Base-by-base conservation (phyloP, 139 green algal genomes). In the Chlorokybus atmophyticus region DNA sequence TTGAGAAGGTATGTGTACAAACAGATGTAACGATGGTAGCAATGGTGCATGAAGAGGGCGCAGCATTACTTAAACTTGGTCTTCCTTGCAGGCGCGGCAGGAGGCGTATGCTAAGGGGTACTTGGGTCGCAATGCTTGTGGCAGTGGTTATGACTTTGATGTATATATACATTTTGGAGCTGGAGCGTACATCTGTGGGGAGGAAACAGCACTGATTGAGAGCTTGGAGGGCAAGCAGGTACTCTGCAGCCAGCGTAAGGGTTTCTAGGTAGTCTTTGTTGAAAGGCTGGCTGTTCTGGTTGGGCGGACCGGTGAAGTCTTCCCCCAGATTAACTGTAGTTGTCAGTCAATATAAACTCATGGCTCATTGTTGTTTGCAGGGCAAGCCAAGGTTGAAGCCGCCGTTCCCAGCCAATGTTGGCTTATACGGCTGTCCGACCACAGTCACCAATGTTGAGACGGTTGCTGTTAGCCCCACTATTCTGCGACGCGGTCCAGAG, bases 371-470 rank as follows among this genome's bases (percentile, higher is more conserved):
- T n/a, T n/a, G n/a, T n/a, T n/a, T n/a, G n/a, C n/a, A n/a, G 79
- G 86, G 90, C 67, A 95, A 95, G 78, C 90, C 90, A 3, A 77
- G 90, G 0, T 76, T 97, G 8, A 97, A 98, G 84, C 90, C 90
- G 4, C 90, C 90, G 1, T 98, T 95, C 71, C 90, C 90, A 5
- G 90, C 90, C 48, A 85, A 83, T 60, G 85, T 95, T 4, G 90
- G 90, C 32, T 76, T 98, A 32, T 98, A 95, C 59, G 90, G 90
- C 50, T 97, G 90, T 83, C 89, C 89, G 27, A 86, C 87, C 48
- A 97, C 90, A 3, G 87, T 95, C 19, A 96, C 88, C 38, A 96
- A 96, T 66, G 88, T 96, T 29, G 88, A 96, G 74, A 96, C 88
- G 0, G 86, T 99, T 21, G 84, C 92, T 1, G 92, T 99, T 31